Base-by-base conservation (phyloP, 495 filamentous ascomycete genomes). In the Penicillium odoratum region DNA sequence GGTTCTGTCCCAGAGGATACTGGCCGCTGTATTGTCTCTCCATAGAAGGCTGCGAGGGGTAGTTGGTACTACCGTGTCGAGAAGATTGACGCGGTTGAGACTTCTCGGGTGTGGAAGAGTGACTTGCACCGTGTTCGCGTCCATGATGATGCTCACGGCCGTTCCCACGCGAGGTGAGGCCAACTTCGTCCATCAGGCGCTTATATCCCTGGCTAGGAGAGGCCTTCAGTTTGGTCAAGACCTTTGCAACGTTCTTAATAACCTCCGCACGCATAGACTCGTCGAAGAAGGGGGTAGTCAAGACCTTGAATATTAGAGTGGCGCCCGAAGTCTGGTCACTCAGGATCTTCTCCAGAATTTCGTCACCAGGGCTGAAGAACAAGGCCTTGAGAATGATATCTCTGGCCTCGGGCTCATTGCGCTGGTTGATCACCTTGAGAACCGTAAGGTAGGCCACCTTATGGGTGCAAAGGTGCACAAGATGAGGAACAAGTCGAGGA, bases 391-490 rank as follows among this genome's bases (percentile, higher is more conserved):
- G 81, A 42, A 98, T 89, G 28, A 83, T 89, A 64, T 98, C 93
- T n/a, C 95, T 84, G 5, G 94, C 94, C 51, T 97, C 93, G 3
- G 89, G 81, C 75, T 98, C 94, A 48, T 93, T 91, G 64, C 93
- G 90, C 71, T 98, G 94, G 73, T 98, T 98, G 73, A 98, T 96
- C 34, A 98, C 92, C 78, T 98, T 98, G 51, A 98, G 78, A 18
- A 98, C 94, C 3, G 94, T 98, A 56, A 98, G 80, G 63, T 98
- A 98, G 0, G 94, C 94, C 58, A 98, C 94, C 79, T 98, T 98
- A 78, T 98, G 94, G 0, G 94, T 98, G 79, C 94, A 97, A 7
- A 98, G 84, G 69, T 97, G 92, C 31, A 97, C 93, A n/a, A 98
- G 78, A 63, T 98, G 92, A 50, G 94, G 93, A 46, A 98, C 90